phyloP scores from a whole-genome alignment of 345 rosid genomes.

The Hypericum perforatum region DNA sequence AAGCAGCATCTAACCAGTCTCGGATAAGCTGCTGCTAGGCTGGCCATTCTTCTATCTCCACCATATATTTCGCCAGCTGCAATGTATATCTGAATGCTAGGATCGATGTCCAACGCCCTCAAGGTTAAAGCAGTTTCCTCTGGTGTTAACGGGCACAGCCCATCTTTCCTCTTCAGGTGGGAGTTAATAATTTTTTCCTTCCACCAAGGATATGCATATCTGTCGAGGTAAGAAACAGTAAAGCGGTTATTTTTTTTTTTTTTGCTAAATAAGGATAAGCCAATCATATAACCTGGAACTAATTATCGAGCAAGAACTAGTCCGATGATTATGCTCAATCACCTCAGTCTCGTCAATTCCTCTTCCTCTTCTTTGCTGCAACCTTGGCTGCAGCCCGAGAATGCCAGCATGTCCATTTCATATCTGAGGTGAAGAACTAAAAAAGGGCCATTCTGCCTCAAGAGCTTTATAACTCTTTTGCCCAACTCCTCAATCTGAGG shows the following conservation, averaged over 20 bases:
- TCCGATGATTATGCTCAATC: constrained; percentile 6
- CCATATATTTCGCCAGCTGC: constrained; percentile 87
- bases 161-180: constrained; percentile 71
- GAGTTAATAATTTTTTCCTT: constrained; percentile 81
- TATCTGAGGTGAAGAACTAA: constrained; percentile 89
- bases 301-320: background rate
- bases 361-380: constrained; percentile 84
- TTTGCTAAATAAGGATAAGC: too few species aligned
- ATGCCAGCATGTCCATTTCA: constrained; percentile 99
- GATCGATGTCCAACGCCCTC: constrained; percentile 64
- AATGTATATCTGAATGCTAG: constrained; percentile 60
- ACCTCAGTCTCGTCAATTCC: constrained; percentile 96
- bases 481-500: constrained; percentile 91
- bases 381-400: constrained; percentile 94
- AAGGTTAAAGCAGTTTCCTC: constrained; percentile 76
- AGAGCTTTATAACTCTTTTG: constrained; percentile 57
- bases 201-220: constrained; percentile 97
- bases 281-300: background rate
- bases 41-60: constrained; percentile 60
- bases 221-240: constrained; percentile 11
- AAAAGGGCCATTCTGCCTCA: constrained; percentile 80
- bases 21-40: constrained; percentile 56
- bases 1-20: constrained; percentile 44
- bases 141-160: constrained; percentile 80
- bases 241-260: too few species aligned